Percentiles rank a stretch among this genome's conserved stretches.
Conservation (phyloP, 2,329 filamentous ascomycete species). For the Ramichloridium luteum region DNA sequence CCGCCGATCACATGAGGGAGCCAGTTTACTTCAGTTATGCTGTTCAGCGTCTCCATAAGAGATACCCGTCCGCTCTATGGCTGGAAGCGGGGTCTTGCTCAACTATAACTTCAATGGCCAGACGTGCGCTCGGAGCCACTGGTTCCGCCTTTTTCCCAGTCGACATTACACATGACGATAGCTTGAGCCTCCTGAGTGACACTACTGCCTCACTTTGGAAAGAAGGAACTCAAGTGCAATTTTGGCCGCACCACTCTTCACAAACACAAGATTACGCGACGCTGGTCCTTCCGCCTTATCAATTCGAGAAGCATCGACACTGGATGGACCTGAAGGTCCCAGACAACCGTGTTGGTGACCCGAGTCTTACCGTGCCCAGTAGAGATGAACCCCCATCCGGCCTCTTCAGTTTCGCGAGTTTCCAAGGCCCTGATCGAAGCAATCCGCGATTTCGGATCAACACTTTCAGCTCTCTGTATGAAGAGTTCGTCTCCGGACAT, state of each 20-base stretch:
- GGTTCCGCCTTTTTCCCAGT: background rate
- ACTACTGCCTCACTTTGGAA: constrained; percentile 3
- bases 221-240: constrained; percentile 2
- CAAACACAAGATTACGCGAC: constrained; percentile 1
- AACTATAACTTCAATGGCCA: constrained; percentile 6
- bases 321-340: constrained; percentile 5
- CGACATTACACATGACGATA: background rate
- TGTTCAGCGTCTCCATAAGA: constrained; percentile 4
- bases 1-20: constrained; percentile 5
- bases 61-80: constrained; percentile 3
- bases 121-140: background rate
- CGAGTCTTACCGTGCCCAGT: background rate
- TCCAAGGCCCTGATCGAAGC: background rate
- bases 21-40: constrained; percentile 8
- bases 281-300: constrained; percentile 5
- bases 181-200: background rate
- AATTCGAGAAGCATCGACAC: constrained; percentile 5
- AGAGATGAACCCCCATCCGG: background rate
- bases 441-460: background rate
- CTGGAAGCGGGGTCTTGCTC: constrained; percentile 11
- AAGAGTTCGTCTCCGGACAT: background rate
- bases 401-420: background rate
- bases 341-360: background rate
- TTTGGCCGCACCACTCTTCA: constrained; percentile 3
- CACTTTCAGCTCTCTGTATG: background rate